Evolutionary conservation across 768 basidiomycete genomes (phyloP), one percentile per base, ranked within the genome.

Genomic region (Candolleomyces aberdarensis): DNA sequence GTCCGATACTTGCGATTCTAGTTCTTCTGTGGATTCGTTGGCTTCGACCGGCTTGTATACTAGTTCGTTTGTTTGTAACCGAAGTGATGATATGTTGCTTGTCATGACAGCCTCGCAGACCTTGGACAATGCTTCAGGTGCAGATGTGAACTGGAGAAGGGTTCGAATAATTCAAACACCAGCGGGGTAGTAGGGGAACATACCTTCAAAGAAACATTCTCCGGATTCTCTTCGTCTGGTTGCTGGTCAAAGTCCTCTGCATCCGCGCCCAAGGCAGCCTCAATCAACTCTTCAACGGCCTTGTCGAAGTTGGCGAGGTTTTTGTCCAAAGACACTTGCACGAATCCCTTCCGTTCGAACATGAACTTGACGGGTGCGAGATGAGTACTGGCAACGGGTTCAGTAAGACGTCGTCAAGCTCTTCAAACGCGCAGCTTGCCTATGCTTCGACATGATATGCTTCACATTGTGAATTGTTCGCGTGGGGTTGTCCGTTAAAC

Each of bases 351-450:
- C 31, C 82, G 77, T 60, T 77, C 73, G 65, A 89, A 89, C 78
- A 88, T 82, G 68, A 83, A 89, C 63, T 80, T 82, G 26, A 89
- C 87, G 0, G 87, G 82, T 2, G 88, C 76, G 43, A 85, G 73
- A 41, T 83, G 85, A 40, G 84, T 85, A 47, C 88, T 89, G 64
- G 13, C 58, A 56, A 40, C 43, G n/a, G 29, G 40, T 13, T 61
- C 48, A 61, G 57, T 49, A 22, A 58, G 20, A 31, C 26, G 14
- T 61, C 29, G 40, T 26, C 32, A 20, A 36, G 31, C 60, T 52
- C 44, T 39, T 10, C 62, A 31, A 46, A 44, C 32, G 31, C 47
- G n/a, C 36, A 32, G 63, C 79, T 50, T 60, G 87, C 87, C 78
- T 75, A 60, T 84, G 76, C 15, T 68, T 66, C 32, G 72, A 75